Evolutionary conservation across 1,284 basidiomycete species (phyloP), one percentile per base, ranked within the genome.

Genomic region (Cryptococcus sp.): DNA sequence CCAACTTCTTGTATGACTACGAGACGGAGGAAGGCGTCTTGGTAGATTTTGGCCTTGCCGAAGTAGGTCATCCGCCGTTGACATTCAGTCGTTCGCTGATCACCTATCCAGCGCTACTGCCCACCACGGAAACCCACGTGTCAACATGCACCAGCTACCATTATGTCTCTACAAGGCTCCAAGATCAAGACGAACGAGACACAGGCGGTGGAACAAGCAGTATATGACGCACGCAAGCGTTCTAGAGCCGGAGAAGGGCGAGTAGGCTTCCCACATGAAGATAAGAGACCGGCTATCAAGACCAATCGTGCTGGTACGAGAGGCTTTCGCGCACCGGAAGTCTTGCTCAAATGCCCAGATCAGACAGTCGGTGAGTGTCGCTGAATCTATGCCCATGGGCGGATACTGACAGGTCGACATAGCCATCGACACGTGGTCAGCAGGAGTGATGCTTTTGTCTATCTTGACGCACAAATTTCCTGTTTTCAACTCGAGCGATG

Each of bases 371-470:
- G 93, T 93, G 70, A 64, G 85, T 81, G 31, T 44, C 22, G 47
- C 45, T 31, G 3, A 31, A 3, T 44, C 41, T 11, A n/a, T 8
- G 48, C 15, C 51, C 15, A 50, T 31, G 10, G 47, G 40, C n/a
- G 13, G 23, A 31, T 23, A 38, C 53, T 63, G 48, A 58, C 23
- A 17, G 41, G 20, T 53, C 72, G 19, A 4, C 6, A n/a, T 42
- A 92, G 95, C 95, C 11, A 88, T 99, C 70, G 95, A 99, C 73
- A 86, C 98, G 44, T 99, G 95, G 95, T 90, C 94, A 1, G 91
- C 87, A 1, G 95, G 95, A 1, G 88, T 90, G 72, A 96, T 98
- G 54, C 79, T 99, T 0, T 82, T 99, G 5, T 94, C 93, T 75
- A 93, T 98, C 78, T 82, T 99, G 23, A 89, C 89, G 0, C 86